phyloP scores from a whole-genome alignment of 2,329 filamentous ascomycete genomes.

The Atkinsonella hypoxylon region DNA sequence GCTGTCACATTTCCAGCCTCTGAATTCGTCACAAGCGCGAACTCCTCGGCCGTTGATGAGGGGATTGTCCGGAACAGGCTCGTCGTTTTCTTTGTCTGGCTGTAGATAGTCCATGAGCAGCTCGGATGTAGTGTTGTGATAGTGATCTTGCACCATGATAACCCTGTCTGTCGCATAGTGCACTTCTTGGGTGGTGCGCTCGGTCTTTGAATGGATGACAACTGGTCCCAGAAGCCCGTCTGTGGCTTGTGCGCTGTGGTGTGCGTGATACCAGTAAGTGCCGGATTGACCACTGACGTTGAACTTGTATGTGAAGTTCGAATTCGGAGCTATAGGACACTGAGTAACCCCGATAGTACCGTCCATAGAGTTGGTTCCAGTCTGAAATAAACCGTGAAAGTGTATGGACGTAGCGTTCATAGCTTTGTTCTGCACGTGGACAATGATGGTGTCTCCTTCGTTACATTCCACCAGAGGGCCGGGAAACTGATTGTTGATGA shows the following conservation, averaged over 20 bases:
- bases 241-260: constrained; percentile 51
- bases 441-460: constrained; percentile 58
- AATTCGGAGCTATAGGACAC: constrained; percentile 51
- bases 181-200: constrained; percentile 16
- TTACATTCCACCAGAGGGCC: constrained; percentile 62
- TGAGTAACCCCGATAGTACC: constrained; percentile 57
- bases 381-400: constrained; percentile 69
- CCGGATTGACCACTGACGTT: constrained; percentile 40
- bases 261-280: constrained; percentile 52
- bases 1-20: constrained; percentile 32
- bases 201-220: constrained; percentile 48
- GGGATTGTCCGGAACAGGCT: constrained; percentile 53
- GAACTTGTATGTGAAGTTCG: constrained; percentile 56
- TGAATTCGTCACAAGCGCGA: constrained; percentile 23
- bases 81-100: constrained; percentile 42
- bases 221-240: constrained; percentile 59
- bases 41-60: constrained; percentile 45
- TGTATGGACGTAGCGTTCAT: constrained; percentile 57
- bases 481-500: constrained; percentile 66
- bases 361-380: constrained; percentile 64
- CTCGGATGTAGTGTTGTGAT: constrained; percentile 44
- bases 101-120: constrained; percentile 43
- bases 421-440: constrained; percentile 57
- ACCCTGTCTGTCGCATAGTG: constrained; percentile 38
- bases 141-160: constrained; percentile 62